Base-by-base conservation (phyloP, 1,284 basidiomycete genomes). In the Schizophyllum amplum region DNA sequence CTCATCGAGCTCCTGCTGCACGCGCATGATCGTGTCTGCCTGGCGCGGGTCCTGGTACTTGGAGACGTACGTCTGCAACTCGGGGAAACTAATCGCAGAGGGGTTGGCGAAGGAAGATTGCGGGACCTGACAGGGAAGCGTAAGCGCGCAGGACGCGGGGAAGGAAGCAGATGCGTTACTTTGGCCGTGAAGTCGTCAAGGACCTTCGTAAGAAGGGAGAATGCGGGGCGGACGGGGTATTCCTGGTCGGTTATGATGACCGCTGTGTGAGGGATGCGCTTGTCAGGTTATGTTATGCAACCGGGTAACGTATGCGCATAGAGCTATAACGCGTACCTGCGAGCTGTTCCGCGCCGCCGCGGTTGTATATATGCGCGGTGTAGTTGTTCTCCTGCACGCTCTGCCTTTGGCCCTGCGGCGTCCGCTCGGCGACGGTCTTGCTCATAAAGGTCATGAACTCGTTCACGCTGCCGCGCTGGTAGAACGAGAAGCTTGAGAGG, bases 21-120 rank as follows among this genome's bases (percentile, higher is more conserved):
- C 97, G 66, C 90, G 86, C 95, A 99, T 96, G 68, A 99, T 98
- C 20, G 92, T 90, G 75, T 99, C 97, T 4, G 97, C 97, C 75
- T 99, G 95, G 62, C 88, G 83, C 6, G 97, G 97, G 72, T 99
- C 97, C 75, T 99, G 97, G 73, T 98, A 99, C 73, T 96, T 94
- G 69, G 83, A 78, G 53, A 99, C 73, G 71, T 95, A 98, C 17
- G 81, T 82, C n/a, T 49, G 24, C 15, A 62, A 50, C 51, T 62
- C 61, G 7, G 61, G 57, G 57, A 62, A 62, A 23, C 53, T 54
- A 24, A 62, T 62, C 47, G 54, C 21, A 4, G 57, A 22, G 17
- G 61, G 61, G 42, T 62, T 57, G 51, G 51, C 54, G 59, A 59
- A 62, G 1, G 54, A 51, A 4, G 52, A 49, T 54, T 60, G 55